Base-by-base conservation (phyloP, 2,329 filamentous ascomycete species). In the Penicillium fuscoglaucum region DNA sequence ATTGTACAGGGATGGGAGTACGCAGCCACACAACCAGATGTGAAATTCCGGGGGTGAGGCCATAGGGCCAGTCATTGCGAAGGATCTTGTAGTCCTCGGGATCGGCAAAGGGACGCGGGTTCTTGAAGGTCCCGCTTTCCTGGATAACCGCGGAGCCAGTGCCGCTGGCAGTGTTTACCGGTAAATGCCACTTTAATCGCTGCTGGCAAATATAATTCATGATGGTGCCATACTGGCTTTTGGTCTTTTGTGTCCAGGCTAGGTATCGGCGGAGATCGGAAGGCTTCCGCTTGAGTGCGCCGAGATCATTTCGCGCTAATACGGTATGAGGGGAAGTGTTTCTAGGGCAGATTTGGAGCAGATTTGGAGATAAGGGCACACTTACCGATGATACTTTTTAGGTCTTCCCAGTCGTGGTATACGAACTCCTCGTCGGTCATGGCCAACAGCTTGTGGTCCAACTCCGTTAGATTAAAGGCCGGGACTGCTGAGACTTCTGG, bases 51-150 rank as follows among this genome's bases (percentile, higher is more conserved):
- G 76, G 68, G 1, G 74, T 79, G 19, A 87, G 66, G 4, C 83
- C 84, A 70, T 88, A 88, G 1, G 84, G 83, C 85, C 85, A 88
- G 70, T 88, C 85, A 66, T 88, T 88, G 44, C 75, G 74, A 47
- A 87, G 74, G 55, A 87, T 82, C 57, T 74, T 78, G 70, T 81
- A 87, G 70, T 87, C 85, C 35, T 70, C 67, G 10, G 75, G 62
- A 64, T 85, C 77, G 47, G 77, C 79, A 68, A 87, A 87, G 0
- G 85, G 84, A 4, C 71, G 74, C 12, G 74, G 65, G 59, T 82
- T 82, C 19, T 72, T 70, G 58, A 79, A 77, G 5, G 71, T 67
- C n/a, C 67, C 70, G 45, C 64, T 58, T 55, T 52, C 44, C n/a
- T 68, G 47, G 64, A 74, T 61, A 26, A 60, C 65, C 21, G 70